Evolutionary conservation across 495 filamentous ascomycete species (phyloP), one percentile per base, ranked within the genome.

Genomic region (Cladorrhinum samala): DNA sequence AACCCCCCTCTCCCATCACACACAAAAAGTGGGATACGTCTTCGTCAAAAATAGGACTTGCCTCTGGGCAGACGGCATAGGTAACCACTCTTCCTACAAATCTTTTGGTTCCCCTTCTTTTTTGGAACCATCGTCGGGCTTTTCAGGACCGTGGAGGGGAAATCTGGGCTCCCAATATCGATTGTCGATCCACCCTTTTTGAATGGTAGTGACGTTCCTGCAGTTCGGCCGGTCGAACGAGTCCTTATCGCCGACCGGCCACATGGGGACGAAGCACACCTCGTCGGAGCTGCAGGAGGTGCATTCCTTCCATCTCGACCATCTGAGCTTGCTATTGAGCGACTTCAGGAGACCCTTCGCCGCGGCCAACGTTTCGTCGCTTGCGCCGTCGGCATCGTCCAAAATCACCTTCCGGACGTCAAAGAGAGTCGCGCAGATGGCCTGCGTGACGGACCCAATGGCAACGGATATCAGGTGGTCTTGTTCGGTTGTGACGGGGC

Each of bases 191-290:
- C 55, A 52, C 7, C 49, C 44, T 0, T 39, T 39, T 16, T n/a
- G 5, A 2, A 57, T 16, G 1, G 55, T 33, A 1, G 49, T 49
- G 8, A 38, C 18, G 25, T 60, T 61, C 36, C 54, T 52, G 49
- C 58, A 61, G 48, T 45, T 57, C 2, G 58, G 58, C 38, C 38
- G 33, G 14, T 61, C 52, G 33, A 55, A 46, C 2, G 54, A 54
- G 18, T 38, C 50, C 46, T 38, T 48, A 23, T 72, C 72, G 0
- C 83, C 83, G 59, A 76, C 72, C 0, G 83, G 84, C 81, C 83
- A 87, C 62, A 86, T 81, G 0, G 84, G 79, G 2, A 84, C 58
- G n/a, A 83, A 74, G 65, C 83, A 86, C n/a, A 83, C 70, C 63
- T 87, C 79, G 50, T 82, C 76, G 16, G 68, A 63, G 0, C 52